Evolutionary conservation across 345 rosid genomes (phyloP), one percentile per base, ranked within the genome.

Genomic region (Bretschneidera sinensis): DNA sequence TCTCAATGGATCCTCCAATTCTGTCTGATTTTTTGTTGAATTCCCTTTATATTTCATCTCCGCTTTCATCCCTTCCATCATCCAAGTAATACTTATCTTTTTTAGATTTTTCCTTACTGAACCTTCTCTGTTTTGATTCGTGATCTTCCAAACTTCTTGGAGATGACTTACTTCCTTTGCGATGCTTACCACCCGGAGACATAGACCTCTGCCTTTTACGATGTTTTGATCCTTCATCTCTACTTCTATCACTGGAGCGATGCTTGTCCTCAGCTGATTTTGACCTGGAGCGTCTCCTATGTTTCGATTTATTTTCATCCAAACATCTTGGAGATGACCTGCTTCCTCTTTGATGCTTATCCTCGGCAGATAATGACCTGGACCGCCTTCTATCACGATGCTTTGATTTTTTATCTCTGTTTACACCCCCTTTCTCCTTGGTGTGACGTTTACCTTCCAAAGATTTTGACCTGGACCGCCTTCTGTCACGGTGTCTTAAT

Each of bases 381-480:
- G 95, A 83, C 35, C 81, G 66, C 77, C 72, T 82, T 71, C 91
- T 75, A 17, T 76, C 85, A 51, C 39, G 80, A 69, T 70, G 81
- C 66, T 77, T 87, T 55, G 87, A 74, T 68, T 70, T 81, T 65
- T 53, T 82, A 64, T 79, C 83, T 68, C 78, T 77, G 58, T 71
- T 75, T 61, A 66, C 76, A 53, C 64, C 70, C 57, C 69, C 67
- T 59, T 77, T 84, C 73, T 78, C 87, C 59, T 51, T 67, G 43
- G 69, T 58, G 34, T 48, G 61, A 49, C 58, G 78, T 66, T 74
- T 78, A 74, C 64, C 76, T 68, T 90, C 92, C 45, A 71, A 59
- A 72, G 92, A 90, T 61, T 76, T 75, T 56, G 96, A 90, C 74
- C 87, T 76, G 43, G 95, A 87, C 23, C 74, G 79, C 69, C 74